Base-by-base conservation (phyloP, 2,329 filamentous ascomycete species). In the Phoma sp. region DNA sequence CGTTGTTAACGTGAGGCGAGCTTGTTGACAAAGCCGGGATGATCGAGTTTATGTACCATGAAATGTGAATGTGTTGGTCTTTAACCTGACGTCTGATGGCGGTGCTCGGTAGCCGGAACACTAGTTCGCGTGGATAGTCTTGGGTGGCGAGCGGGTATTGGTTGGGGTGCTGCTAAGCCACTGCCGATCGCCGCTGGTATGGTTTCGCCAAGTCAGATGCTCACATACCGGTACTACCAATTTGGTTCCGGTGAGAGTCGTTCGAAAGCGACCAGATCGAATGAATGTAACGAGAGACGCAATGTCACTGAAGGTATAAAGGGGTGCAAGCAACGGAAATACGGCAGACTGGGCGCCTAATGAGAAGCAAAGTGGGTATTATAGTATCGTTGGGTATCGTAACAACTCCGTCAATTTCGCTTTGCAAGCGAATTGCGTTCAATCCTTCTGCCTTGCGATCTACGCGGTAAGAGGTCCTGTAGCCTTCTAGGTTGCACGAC, bases 371-470 rank as follows among this genome's bases (percentile, higher is more conserved):
- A 6, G 27, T 41, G 40, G 39, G 24, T 50, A 46, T 45, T 40
- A 40, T 33, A 46, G 40, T 46, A 45, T 39, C 31, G 39, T 32
- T 39, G 45, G 51, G 51, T 55, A 50, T 50, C 46, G 36, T 41
- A 24, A 13, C 24, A 27, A 21, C 31, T 21, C 27, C 17, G 19
- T 37, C 10, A 6, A 29, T 33, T 12, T 9, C 41, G 27, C 29
- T 35, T 29, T 15, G 7, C 22, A 48, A 21, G 15, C 36, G n/a
- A 8, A 22, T 36, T 39, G 32, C 6, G 39, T 9, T 32, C n/a
- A 17, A 27, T 24, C 29, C 12, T 25, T 29, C 33, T 21, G 29
- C 15, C 4, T 33, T 24, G 40, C 19, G 17, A 29, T 37, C 12
- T 31, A 39, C 25, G 25, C 35, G 32, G 2, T 5, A 15, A 13